A percentile compares a stretch with the other conserved stretches of the same genome.
phyloP scores from a whole-genome alignment of 805 yeast species.

The Cyberlindnera mycetangii region DNA sequence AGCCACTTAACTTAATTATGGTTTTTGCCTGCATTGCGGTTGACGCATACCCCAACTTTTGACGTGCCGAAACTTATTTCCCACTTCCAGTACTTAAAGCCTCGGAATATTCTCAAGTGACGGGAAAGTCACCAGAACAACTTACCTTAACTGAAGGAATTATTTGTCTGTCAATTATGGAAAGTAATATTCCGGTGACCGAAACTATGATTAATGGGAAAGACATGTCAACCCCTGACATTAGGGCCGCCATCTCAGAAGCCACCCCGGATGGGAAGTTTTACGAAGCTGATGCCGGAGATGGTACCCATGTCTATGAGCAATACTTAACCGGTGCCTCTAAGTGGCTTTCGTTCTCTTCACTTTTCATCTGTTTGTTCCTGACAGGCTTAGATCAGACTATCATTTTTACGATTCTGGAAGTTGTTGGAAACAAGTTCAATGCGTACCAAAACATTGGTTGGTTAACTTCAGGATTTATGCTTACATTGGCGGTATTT shows the following conservation, averaged over 20 bases:
- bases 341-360: conserved; percentile 14
- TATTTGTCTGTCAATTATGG: too few relatives aligned
- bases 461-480: conserved; percentile 56
- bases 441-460: conserved; percentile 50
- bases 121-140: too few relatives aligned
- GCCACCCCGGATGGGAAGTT: conserved; percentile 7
- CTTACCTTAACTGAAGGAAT: too few relatives aligned
- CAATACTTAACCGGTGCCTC: conserved; percentile 19
- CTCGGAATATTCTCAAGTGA: too few relatives aligned
- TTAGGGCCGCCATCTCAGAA: neutral
- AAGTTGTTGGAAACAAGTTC: conserved; percentile 49
- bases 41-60: neutral
- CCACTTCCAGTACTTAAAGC: too few relatives aligned
- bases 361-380: conserved; percentile 24
- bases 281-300: conserved; percentile 25
- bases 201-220: neutral
- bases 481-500: conserved; percentile 51
- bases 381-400: conserved; percentile 47
- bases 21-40: neutral
- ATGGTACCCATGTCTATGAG: conserved; percentile 22
- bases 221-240: neutral
- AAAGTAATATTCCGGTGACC: neutral
- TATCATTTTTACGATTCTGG: conserved; percentile 50
- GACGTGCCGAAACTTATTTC: too few relatives aligned
- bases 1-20: too few relatives aligned